Evolutionary conservation across 2,329 filamentous ascomycete species (phyloP), one percentile per base, ranked within the genome.

Genomic region (Alternaria ethzedia): DNA sequence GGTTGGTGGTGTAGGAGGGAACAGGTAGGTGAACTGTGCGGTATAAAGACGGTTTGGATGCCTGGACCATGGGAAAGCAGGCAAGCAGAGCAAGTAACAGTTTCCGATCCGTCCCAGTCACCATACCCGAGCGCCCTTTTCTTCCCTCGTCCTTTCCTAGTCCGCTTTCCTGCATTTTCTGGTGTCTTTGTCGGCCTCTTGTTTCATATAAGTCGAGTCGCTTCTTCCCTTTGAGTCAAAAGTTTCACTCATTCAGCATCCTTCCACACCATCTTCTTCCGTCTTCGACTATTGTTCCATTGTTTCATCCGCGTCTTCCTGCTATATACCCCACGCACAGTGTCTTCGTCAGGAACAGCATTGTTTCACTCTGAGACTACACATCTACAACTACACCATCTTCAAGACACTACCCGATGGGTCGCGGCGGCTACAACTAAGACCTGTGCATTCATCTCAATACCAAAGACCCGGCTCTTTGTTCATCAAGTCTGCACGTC

Each of bases 371-470:
- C 63, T 28, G 54, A 54, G 30, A 47, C 43, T 36, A 43, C 30
- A 47, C 63, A 10, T 51, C n/a, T 54, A 23, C 32, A 63, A 43
- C 63, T 46, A 60, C 41, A 50, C 58, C 44, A 51, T 13, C 17
- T 41, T 26, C 60, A 56, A 59, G 25, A 50, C 54, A 50, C 50
- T 59, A 55, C 57, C 61, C 61, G 63, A 78, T 77, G 75, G 76
- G 77, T 67, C 77, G 77, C 54, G 77, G 79, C 67, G 81, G 81
- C 54, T 83, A 83, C 78, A 83, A 83, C 78, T 81, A 74, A 71
- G 65, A 45, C 63, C 20, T 13, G 20, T 23, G 28, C 49, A 41
- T 57, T 20, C 3, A 45, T 36, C 57, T 30, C 54, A 45, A 62
- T 9, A 26, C 54, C 49, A 41, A 66, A 64, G n/a, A 49, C 56